Evolutionary conservation across 495 filamentous ascomycete species (phyloP), one percentile per base, ranked within the genome.

Genomic region (Aspergillus olivimuriae): DNA sequence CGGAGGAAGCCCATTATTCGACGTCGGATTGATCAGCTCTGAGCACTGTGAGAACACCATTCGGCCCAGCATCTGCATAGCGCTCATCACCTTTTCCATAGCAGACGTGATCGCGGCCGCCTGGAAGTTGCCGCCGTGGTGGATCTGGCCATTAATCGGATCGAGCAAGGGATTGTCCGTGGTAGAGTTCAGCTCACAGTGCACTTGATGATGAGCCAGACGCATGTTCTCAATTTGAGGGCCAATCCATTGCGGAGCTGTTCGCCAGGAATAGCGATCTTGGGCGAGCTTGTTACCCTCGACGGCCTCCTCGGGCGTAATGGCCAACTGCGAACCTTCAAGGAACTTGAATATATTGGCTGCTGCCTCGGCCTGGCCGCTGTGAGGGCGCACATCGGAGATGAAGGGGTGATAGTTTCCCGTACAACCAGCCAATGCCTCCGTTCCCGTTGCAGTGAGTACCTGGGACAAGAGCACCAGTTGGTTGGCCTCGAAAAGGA

Each of bases 71-170:
- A 75, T 79, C 51, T 80, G 73, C 22, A 80, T 50, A 0, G 69
- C 68, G 0, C 56, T 30, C 15, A 72, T 62, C 0, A 73, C 72
- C 52, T 83, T 84, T 40, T 83, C 80, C 75, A 81, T 82, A 4
- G 81, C 76, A 2, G 78, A 76, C 0, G 81, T 82, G 17, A 84
- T 47, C 4, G 67, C 55, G 2, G 55, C 53, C 1, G 81, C 81
- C 50, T 85, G 81, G 55, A 85, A 85, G 53, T 85, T 85, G 28
- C 76, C 74, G 17, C 80, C 81, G 21, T 74, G 68, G 50, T 77
- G 67, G 12, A 81, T 62, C 3, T 36, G 23, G 0, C 50, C 47
- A 0, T 19, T 44, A 3, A 34, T 16, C 4, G 50, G 43, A 44
- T 83, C 69, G 22, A 83, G 50, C 18, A 84, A 54, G 2, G 80